phyloP scores from a whole-genome alignment of 345 rosid genomes.

The Rhodomyrtus tomentosa region DNA sequence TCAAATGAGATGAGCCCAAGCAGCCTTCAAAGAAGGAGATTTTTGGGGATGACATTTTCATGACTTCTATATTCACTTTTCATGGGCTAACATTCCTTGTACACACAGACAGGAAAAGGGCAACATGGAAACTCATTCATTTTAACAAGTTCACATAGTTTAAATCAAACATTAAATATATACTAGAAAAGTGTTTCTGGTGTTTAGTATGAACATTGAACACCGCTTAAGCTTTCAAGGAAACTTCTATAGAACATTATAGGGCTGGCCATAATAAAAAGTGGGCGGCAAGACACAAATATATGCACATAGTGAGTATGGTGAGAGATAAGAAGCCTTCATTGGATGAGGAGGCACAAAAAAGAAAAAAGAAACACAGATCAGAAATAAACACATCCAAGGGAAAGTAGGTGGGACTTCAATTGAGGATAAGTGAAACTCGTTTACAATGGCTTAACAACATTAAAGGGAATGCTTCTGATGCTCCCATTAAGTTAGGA shows the following conservation, averaged over 20 bases:
- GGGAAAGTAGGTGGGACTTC: neutral
- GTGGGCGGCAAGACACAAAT: neutral
- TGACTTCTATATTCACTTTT: neutral
- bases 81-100: neutral
- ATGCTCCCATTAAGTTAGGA: neutral
- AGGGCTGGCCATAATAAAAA: neutral
- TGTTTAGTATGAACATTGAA: neutral
- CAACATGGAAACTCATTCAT: no score
- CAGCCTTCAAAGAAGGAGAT: neutral
- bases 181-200: neutral
- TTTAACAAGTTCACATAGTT: no score
- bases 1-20: neutral
- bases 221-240: neutral
- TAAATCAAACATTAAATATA: no score
- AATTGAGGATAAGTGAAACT: neutral
- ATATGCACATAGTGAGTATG: neutral
- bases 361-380: neutral
- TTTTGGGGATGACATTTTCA: neutral
- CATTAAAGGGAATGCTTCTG: neutral
- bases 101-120: neutral
- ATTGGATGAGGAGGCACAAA: neutral
- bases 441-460: neutral
- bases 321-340: neutral
- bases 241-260: neutral
- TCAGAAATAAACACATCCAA: neutral